These are phyloP conservation scores for Eutrema japonicum DNA, from an alignment of 345 rosid genomes.

Conservation along the genomic window DNA sequence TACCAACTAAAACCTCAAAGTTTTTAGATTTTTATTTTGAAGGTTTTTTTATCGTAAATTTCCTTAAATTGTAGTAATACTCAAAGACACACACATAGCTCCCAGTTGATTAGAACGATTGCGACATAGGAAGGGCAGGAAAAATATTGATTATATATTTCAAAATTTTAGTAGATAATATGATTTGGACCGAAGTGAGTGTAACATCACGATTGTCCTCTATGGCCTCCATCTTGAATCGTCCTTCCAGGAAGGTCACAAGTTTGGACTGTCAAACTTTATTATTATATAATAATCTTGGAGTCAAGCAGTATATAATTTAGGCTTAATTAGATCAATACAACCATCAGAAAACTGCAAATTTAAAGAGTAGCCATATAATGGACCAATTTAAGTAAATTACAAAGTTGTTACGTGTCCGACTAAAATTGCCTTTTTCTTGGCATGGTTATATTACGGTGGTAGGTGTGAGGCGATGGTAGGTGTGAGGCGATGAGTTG, in stretches of 20 bases:
- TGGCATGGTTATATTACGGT: neutral
- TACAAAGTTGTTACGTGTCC: constrained; percentile 10
- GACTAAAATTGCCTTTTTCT: neutral
- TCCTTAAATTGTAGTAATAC: neutral
- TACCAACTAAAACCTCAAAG: too few relatives aligned
- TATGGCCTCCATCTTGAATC: neutral
- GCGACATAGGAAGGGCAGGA: constrained; percentile 4
- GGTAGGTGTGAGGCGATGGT: constrained; percentile 1
- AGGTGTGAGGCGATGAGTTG: neutral
- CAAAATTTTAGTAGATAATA: neutral
- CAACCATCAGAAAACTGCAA: neutral
- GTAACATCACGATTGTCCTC: neutral
- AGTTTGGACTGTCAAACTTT: neutral
- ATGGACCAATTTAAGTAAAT: neutral
- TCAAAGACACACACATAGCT: neutral
- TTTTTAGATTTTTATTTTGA: too few relatives aligned
- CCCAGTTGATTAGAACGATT: neutral
- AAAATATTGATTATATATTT: neutral
- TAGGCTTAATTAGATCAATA: neutral
- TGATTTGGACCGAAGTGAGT: neutral
- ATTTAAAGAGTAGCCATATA: neutral
- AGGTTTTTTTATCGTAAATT: neutral
- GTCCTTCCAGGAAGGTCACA: constrained; percentile 9
- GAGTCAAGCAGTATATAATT: neutral
- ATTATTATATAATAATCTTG: neutral